A percentile compares a stretch with the other conserved stretches of the same genome.
These are phyloP conservation scores for Yarrowia sp. DNA, from an alignment of 805 yeast genomes.

Conservation along the genomic window DNA sequence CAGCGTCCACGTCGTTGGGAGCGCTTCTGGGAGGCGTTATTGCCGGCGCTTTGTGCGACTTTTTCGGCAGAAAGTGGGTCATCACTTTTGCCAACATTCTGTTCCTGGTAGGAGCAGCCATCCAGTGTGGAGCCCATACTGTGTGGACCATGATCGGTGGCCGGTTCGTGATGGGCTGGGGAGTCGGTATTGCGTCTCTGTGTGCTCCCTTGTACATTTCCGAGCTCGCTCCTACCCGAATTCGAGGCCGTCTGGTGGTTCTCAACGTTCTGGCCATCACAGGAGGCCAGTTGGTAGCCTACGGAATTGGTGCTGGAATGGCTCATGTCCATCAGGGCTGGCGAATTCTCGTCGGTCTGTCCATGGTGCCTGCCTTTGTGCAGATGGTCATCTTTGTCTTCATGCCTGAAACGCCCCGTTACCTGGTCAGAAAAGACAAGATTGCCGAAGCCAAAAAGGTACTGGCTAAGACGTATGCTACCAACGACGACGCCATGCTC, in stretches of 20 bases:
- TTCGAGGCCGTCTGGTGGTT: slow-evolving; percentile 87
- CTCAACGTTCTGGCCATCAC: slow-evolving; percentile 87
- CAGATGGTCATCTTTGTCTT: slow-evolving; percentile 76
- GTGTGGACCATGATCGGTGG: slow-evolving; percentile 93
- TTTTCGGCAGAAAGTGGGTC: slow-evolving; percentile 79
- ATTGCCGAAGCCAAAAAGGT: slow-evolving; percentile 65
- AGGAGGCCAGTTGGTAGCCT: slow-evolving; percentile 92
- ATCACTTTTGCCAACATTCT: slow-evolving; percentile 77
- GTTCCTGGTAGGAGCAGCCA: slow-evolving; percentile 77
- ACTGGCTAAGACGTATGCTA: slow-evolving; percentile 56
- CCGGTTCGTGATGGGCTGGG: slow-evolving; percentile 90
- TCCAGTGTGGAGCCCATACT: slow-evolving; percentile 76
- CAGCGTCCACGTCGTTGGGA: slow-evolving; percentile 92
- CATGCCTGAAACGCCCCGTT: slow-evolving; percentile 95
- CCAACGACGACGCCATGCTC: slow-evolving; percentile 61
- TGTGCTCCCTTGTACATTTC: slow-evolving; percentile 91
- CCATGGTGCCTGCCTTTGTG: slow-evolving; percentile 78
- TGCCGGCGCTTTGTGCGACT: slow-evolving; percentile 81
- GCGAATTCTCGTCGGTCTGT: slow-evolving; percentile 87
- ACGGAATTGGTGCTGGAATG: slow-evolving; percentile 80
- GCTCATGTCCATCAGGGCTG: slow-evolving; percentile 75
- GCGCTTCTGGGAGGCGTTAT: slow-evolving; percentile 74
- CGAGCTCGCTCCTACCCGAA: slow-evolving; percentile 88
- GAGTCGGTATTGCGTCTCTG: slow-evolving; percentile 92
- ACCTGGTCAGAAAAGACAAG: slow-evolving; percentile 67